Evolutionary conservation across 129 eudicot genomes (phyloP).

Genomic region (Helichrysum umbraculigerum): DNA sequence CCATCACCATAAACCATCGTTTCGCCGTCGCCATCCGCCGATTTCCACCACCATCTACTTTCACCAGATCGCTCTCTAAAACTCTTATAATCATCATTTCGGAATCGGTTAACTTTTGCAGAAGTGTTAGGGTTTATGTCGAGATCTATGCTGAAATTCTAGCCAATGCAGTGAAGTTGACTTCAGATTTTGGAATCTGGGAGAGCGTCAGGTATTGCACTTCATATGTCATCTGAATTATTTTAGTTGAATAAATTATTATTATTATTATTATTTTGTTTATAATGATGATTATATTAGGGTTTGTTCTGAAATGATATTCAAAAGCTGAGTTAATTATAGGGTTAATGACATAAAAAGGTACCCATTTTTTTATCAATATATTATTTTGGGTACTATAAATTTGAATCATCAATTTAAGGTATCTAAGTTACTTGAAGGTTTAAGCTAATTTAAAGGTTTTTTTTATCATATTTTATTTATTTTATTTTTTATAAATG

Average conservation of each 20-base stretch:
- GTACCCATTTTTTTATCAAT: background rate
- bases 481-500: too few species aligned
- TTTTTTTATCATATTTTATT: too few species aligned
- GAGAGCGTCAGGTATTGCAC: background rate
- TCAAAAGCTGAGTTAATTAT: too few species aligned
- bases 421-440: background rate
- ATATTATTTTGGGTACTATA: too few species aligned
- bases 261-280: background rate
- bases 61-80: background rate
- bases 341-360: background rate
- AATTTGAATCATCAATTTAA: too few species aligned
- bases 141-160: background rate
- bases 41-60: background rate
- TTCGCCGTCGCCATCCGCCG: background rate
- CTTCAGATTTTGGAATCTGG: background rate
- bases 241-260: background rate
- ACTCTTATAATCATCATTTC: background rate
- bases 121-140: background rate
- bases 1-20: background rate
- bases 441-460: background rate
- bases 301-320: background rate
- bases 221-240: background rate
- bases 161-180: background rate
- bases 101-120: background rate
- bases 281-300: background rate